phyloP scores from a whole-genome alignment of 208 protist species.

The Acanthamoeba polyphaga region DNA sequence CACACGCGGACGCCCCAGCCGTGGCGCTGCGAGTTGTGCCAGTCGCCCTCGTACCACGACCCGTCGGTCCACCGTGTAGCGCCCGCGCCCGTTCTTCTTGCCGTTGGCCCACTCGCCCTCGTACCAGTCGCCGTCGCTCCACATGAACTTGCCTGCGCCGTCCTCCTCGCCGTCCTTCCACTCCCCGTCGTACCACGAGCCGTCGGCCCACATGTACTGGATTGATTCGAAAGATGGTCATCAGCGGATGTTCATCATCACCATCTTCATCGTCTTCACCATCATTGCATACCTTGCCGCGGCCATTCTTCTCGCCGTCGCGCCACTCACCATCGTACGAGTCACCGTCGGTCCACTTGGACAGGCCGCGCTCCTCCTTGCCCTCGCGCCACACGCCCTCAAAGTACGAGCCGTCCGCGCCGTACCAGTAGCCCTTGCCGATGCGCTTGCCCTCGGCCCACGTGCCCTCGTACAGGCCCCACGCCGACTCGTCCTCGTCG shows the following conservation, averaged over 20 bases:
- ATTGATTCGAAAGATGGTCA: too few species aligned
- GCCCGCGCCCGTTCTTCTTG: slow-evolving; percentile 69
- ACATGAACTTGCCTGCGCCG: slow-evolving; percentile 68
- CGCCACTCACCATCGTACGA: slow-evolving; percentile 72
- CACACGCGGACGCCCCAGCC: slow-evolving; percentile 46
- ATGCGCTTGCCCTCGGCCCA: slow-evolving; percentile 57
- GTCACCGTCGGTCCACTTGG: slow-evolving; percentile 16
- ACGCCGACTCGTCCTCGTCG: not conserved
- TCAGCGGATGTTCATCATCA: too few species aligned
- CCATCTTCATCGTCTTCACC: too few species aligned
- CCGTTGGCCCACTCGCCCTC: slow-evolving; percentile 66
- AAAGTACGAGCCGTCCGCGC: slow-evolving; percentile 75
- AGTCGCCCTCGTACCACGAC: slow-evolving; percentile 72
- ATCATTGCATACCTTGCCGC: slow-evolving; percentile 17
- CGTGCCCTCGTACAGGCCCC: slow-evolving; percentile 57
- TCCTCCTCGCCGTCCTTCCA: slow-evolving; percentile 44
- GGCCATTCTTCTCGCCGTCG: slow-evolving; percentile 69
- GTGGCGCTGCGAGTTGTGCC: slow-evolving; percentile 50
- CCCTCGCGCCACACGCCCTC: slow-evolving; percentile 79
- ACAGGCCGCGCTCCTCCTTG: slow-evolving; percentile 18
- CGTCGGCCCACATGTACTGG: slow-evolving; percentile 74
- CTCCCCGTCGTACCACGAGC: slow-evolving; percentile 78
- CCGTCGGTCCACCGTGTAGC: slow-evolving; percentile 72
- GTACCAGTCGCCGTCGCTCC: slow-evolving; percentile 44
- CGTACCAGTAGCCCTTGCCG: slow-evolving; percentile 76